Base-by-base conservation (phyloP, 169 alveolate species). In the Eimeria tenella region DNA sequence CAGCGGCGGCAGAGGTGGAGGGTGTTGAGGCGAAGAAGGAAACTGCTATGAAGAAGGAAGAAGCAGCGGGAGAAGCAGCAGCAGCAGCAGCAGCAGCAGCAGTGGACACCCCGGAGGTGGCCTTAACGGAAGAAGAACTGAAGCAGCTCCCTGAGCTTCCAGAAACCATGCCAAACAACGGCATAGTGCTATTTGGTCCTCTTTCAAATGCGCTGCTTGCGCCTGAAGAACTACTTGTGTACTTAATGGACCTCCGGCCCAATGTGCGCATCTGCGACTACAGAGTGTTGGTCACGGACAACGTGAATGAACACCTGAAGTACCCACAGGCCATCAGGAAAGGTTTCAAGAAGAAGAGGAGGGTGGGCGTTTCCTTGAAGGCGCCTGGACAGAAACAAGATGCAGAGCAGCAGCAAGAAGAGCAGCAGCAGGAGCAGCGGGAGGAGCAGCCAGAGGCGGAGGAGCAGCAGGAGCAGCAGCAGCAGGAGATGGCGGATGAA, bases 101-200 rank as follows among this genome's bases (percentile, higher is more conserved):
- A 63, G 79, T 13, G 31, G 91, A 11, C 8, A 60, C 52, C 15
- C 11, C 56, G 58, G 91, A 58, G 15, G 63, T 62, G 49, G 42
- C 62, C 8, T 42, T 84, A 17, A 60, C 53, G 19, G 89, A 81
- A 21, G 89, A 81, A 9, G 87, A 81, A 9, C 42, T 74, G 71
- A 49, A 75, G 52, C 42, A 62, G 65, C 65, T 89, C 6, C 94
- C 94, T 4, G 50, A 19, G 11, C 17, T 89, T 31, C 94, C 94
- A 25, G 49, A 23, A n/a, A 55, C 53, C 19, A 65, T 89, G 68
- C 94, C 94, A 13, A 60, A 60, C 63, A 81, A 89, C 31, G 94
- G 94, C 19, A 53, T 89, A 7, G 94, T 89, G 17, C 31, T 89
- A 25, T 49, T 74, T 15, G 94, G 94, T n/a, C 94, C 94, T 49